Percentiles rank a stretch among this genome's conserved stretches.
These are phyloP conservation scores for Leucoagaricus sp. DNA, from an alignment of 1,284 basidiomycete species.

Conservation along the genomic window DNA sequence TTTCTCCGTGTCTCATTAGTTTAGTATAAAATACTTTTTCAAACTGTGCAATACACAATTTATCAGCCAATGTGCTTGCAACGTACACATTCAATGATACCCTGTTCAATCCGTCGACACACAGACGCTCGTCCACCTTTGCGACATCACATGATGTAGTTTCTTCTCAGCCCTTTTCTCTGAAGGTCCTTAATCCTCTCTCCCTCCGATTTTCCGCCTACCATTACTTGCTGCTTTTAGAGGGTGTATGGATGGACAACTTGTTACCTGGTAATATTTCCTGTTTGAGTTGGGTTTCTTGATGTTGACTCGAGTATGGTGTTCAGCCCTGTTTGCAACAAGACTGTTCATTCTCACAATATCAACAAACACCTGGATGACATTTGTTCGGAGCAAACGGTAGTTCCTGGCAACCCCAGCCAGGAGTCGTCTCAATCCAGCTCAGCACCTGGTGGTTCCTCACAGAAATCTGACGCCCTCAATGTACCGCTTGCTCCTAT, in stretches of 20 bases:
- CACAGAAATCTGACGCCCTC: background rate
- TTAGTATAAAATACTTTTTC: too few species aligned
- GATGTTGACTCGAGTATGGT: background rate
- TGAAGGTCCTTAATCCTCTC: too few species aligned
- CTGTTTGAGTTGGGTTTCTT: background rate
- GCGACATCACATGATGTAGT: conserved; percentile 11
- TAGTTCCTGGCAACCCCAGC: background rate
- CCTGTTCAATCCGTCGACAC: too few species aligned
- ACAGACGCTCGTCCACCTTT: too few species aligned
- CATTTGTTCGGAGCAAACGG: conserved; percentile 1
- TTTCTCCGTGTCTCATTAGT: too few species aligned
- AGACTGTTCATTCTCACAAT: conserved; percentile 4
- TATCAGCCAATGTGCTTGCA: too few species aligned
- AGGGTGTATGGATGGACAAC: conserved; percentile 2
- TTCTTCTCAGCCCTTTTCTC: too few species aligned
- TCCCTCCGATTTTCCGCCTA: too few species aligned
- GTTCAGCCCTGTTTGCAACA: conserved; percentile 10
- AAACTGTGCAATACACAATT: too few species aligned
- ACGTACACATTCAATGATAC: too few species aligned
- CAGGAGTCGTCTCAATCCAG: background rate
- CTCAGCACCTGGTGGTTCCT: background rate
- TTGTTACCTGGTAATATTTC: conserved; percentile 10
- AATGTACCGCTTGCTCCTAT: conserved; percentile 7
- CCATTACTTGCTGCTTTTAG: background rate
- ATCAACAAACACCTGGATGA: conserved; percentile 14